Evolutionary conservation across 2,329 filamentous ascomycete species (phyloP), one percentile per base, ranked within the genome.

Genomic region (Stachybotrys echinatus): DNA sequence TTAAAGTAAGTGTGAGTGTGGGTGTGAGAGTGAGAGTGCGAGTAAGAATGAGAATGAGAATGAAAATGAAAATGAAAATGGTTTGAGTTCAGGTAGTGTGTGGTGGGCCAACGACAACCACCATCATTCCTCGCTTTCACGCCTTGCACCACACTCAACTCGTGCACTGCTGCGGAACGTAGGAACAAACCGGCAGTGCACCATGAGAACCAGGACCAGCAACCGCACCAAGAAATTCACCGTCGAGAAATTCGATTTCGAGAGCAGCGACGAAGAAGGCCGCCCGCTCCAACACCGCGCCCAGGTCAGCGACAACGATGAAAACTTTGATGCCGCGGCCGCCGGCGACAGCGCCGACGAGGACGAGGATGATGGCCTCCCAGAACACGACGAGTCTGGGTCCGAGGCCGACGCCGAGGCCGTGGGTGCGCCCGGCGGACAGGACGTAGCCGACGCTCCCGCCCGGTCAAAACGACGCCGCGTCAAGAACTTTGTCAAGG

Each of bases 191-290:
- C 27, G 17, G 7, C 38, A 7, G 39, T 21, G 14, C 55, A 59
- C 43, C 27, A 71, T 70, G 67, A 65, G 64, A 55, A 68, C 68
- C n/a, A 63, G 69, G 46, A 64, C 50, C 45, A 65, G 68, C 18
- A 70, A 69, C 54, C 66, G 65, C 42, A 58, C 58, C 22, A 70
- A 69, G 48, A 58, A 62, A 37, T 70, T 61, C 48, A 61, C 61
- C 2, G 50, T 62, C 50, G 56, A 68, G 39, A 64, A 63, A 22
- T 69, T 69, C 56, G 63, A 65, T 43, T 69, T 69, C 39, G 66
- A 67, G 17, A 61, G 58, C 18, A 62, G 61, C 5, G 66, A 65
- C 21, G 66, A 67, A 23, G 63, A 62, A 21, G 45, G 43, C 10
- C 48, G 53, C n/a, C 51, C 45, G 6, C 59, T 56, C 31, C 55